phyloP scores from a whole-genome alignment of 164 flowering plant genomes.

The Umbilicus rupestris region DNA sequence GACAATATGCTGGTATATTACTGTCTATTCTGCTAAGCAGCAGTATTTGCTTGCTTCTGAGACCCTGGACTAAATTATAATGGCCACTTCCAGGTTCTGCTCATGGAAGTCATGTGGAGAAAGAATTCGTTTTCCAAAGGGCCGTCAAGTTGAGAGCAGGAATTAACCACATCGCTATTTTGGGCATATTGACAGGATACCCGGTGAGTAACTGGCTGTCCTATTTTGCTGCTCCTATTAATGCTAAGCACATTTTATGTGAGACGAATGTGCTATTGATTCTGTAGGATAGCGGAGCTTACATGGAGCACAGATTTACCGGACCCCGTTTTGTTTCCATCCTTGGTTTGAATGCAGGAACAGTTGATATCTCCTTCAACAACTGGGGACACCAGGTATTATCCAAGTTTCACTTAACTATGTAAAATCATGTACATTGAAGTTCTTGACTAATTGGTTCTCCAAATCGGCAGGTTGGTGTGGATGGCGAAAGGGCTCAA shows the following conservation, averaged over 20 bases:
- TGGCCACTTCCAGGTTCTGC: conserved; percentile 30
- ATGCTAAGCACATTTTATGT: background rate
- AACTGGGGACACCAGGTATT: conserved; percentile 9
- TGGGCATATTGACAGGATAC: conserved; percentile 66
- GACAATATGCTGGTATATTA: conserved; percentile 62
- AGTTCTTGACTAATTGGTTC: background rate
- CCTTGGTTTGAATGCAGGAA: conserved; percentile 3
- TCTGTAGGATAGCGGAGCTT: conserved; percentile 7
- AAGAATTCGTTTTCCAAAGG: conserved; percentile 22
- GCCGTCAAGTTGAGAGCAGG: conserved; percentile 30
- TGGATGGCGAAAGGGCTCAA: conserved; percentile 3
- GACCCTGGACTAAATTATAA: conserved; percentile 8
- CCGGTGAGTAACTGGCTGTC: conserved; percentile 29
- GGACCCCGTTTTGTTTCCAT: conserved; percentile 1
- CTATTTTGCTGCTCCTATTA: background rate
- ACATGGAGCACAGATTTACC: conserved; percentile 6
- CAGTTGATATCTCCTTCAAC: background rate
- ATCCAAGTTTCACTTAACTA: background rate
- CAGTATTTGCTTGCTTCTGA: background rate
- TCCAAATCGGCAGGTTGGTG: background rate
- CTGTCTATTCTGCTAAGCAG: background rate
- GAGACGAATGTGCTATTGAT: background rate
- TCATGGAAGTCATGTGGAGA: conserved; percentile 42
- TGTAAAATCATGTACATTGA: background rate
- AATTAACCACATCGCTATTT: conserved; percentile 48